Evolutionary conservation across 163 green algal genomes (phyloP).

Genomic region (Picocystis sp.): DNA sequence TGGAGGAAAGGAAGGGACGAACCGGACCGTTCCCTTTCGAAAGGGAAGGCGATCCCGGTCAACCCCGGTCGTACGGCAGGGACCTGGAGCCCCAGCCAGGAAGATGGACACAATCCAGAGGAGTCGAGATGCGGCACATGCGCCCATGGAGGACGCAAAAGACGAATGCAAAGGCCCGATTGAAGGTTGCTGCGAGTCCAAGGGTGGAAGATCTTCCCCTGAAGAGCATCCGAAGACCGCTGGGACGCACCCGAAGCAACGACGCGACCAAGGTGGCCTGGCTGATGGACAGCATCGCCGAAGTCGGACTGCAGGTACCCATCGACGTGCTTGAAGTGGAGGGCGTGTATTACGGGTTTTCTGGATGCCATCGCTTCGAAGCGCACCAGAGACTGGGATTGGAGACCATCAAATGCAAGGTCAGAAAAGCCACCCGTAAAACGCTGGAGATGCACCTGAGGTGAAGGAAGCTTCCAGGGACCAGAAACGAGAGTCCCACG

Average conservation of each 20-base stretch:
- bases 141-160: too few relatives aligned
- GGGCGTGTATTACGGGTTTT: slow-evolving; percentile 75
- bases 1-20: too few relatives aligned
- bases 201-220: slow-evolving; percentile 31
- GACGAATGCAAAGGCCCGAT: not conserved
- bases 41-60: too few relatives aligned
- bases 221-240: slow-evolving; percentile 27
- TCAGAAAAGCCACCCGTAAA: slow-evolving; percentile 51
- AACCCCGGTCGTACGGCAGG: too few relatives aligned
- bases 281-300: slow-evolving; percentile 46
- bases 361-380: slow-evolving; percentile 64
- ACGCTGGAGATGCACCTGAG: slow-evolving; percentile 71
- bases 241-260: slow-evolving; percentile 34
- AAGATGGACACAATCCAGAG: too few relatives aligned
- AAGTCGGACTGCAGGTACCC: slow-evolving; percentile 52
- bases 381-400: slow-evolving; percentile 57
- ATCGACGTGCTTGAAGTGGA: slow-evolving; percentile 74
- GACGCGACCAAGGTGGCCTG: slow-evolving; percentile 45
- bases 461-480: slow-evolving; percentile 19
- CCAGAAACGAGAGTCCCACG: not conserved
- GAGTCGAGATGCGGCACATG: too few relatives aligned
- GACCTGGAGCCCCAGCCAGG: too few relatives aligned
- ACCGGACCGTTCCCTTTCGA: too few relatives aligned
- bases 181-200: slow-evolving; percentile 10
- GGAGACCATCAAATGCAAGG: slow-evolving; percentile 62